These are phyloP conservation scores for Picocystis sp. DNA, from an alignment of 163 green algal genomes.

Conservation along the genomic window DNA sequence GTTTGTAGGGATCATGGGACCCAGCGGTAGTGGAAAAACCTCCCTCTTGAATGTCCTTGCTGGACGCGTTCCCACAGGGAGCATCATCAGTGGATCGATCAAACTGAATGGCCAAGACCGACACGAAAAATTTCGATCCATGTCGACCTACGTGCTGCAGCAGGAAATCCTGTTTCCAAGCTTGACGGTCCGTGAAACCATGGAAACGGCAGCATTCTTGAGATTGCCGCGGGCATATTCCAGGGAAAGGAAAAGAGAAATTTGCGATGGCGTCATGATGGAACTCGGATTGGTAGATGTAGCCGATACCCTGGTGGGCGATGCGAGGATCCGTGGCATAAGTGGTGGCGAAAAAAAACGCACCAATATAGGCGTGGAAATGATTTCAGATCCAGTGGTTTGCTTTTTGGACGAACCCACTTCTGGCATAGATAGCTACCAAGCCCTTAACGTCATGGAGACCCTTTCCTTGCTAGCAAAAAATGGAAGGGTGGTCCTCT, in stretches of 20 bases:
- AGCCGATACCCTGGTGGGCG: slow-evolving; percentile 9
- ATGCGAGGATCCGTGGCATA: slow-evolving; percentile 12
- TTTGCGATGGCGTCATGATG: slow-evolving; percentile 4
- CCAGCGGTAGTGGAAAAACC: too few species aligned
- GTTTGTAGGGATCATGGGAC: neutral
- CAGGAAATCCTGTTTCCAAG: slow-evolving; percentile 23
- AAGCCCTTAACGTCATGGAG: neutral
- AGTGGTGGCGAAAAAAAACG: slow-evolving; percentile 27
- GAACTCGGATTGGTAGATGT: slow-evolving; percentile 10
- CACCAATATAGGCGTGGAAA: slow-evolving; percentile 25
- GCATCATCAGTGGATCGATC: neutral
- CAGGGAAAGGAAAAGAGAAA: slow-evolving; percentile 5
- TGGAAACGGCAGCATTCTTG: slow-evolving; percentile 21
- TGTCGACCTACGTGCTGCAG: slow-evolving; percentile 18
- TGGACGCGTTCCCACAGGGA: too few species aligned
- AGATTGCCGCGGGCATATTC: slow-evolving; percentile 7
- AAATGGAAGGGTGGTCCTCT: slow-evolving; percentile 15
- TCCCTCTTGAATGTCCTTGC: too few species aligned
- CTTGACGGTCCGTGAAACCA: slow-evolving; percentile 27
- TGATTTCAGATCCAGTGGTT: slow-evolving; percentile 14
- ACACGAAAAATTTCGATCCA: neutral
- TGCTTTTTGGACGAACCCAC: slow-evolving; percentile 15
- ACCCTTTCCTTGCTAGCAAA: slow-evolving; percentile 3
- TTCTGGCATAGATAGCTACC: slow-evolving; percentile 7
- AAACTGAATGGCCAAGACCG: neutral